phyloP scores from a whole-genome alignment of 306 rosid species.

The Pachyrhizus erosus region DNA sequence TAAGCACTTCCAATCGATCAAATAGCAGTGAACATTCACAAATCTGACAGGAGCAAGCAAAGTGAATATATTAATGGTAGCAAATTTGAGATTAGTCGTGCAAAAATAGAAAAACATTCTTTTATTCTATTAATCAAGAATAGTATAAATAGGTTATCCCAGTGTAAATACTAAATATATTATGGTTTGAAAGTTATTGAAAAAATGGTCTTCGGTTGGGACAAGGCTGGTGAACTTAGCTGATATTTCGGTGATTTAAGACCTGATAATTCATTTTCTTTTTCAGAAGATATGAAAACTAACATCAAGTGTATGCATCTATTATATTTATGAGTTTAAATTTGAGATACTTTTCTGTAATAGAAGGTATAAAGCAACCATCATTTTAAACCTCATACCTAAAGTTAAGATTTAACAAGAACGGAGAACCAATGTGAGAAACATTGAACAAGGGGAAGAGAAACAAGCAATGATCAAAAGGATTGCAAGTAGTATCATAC shows the following conservation, averaged over 20 bases:
- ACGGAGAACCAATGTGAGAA: constrained; percentile 16
- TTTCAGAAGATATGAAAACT: neutral
- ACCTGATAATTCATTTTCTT: constrained; percentile 27
- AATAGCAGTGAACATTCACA: constrained; percentile 81
- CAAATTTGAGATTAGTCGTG: constrained; percentile 15
- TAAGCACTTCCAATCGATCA: constrained; percentile 84
- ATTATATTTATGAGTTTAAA: constrained; percentile 24
- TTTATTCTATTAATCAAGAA: constrained; percentile 7
- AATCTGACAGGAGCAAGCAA: constrained; percentile 60
- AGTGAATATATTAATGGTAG: constrained; percentile 12
- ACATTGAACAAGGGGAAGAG: constrained; percentile 10
- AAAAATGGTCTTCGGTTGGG: neutral
- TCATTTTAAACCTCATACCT: constrained; percentile 28
- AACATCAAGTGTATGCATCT: constrained; percentile 21
- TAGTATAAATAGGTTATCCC: neutral
- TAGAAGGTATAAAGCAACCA: constrained; percentile 1
- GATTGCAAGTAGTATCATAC: constrained; percentile 49
- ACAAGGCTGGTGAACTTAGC: neutral
- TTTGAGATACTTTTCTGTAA: neutral
- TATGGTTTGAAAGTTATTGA: constrained; percentile 3
- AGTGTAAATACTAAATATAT: neutral
- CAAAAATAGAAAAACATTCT: constrained; percentile 5
- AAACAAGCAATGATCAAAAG: constrained; percentile 38
- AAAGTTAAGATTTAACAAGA: constrained; percentile 28
- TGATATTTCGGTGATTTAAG: constrained; percentile 30